Percentiles rank a stretch among this genome's conserved stretches.
These are phyloP conservation scores for Stagonosporopsis cucurbitacearum DNA, from an alignment of 2,329 filamentous ascomycete genomes.

Conservation along the genomic window DNA sequence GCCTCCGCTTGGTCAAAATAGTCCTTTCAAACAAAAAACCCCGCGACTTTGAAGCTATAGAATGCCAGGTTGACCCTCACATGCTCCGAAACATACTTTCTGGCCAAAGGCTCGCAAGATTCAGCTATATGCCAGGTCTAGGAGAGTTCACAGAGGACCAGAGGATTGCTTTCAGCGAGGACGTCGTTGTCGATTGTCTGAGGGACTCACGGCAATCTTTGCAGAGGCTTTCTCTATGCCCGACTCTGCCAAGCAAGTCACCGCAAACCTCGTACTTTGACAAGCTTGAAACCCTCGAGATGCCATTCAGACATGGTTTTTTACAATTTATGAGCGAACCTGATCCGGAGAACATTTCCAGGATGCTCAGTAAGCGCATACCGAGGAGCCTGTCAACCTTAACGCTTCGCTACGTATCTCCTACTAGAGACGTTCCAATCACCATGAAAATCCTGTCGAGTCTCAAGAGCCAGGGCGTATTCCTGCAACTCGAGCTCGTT, in stretches of 20 bases:
- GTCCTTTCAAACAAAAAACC: background rate
- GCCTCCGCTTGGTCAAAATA: background rate
- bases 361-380: background rate
- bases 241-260: background rate
- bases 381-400: background rate
- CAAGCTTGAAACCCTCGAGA: background rate
- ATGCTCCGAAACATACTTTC: background rate
- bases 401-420: background rate
- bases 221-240: background rate
- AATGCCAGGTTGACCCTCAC: background rate
- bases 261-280: background rate
- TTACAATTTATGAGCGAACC: background rate
- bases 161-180: background rate
- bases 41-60: background rate
- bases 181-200: background rate
- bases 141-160: background rate
- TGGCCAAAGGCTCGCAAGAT: background rate
- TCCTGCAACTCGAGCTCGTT: background rate
- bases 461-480: background rate
- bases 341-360: background rate
- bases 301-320: background rate
- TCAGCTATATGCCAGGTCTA: background rate
- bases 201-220: background rate
- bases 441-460: background rate
- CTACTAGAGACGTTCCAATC: background rate